Evolutionary conservation across 192 early-diverging fungal species (phyloP), one percentile per base, ranked within the genome.

Genomic region (Gigaspora rosea): DNA sequence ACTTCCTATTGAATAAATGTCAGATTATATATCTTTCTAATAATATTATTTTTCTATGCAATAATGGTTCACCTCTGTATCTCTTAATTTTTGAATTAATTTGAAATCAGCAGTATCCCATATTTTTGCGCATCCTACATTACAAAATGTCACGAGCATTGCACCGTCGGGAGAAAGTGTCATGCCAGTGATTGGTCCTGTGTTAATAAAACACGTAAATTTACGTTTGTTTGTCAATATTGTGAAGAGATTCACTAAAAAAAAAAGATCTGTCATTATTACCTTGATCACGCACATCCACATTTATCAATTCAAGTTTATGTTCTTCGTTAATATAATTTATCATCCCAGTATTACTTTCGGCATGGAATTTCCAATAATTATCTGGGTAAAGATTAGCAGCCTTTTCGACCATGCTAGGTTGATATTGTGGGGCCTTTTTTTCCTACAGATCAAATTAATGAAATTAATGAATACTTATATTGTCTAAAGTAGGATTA

Each of bases 91-190:
- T 20, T 89, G 86, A 52, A 96, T 63, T 20, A 90, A 72, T 54
- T 86, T 82, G 33, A 92, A 95, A 10, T 92, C 90, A 32, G 90
- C 90, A 6, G 90, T 82, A 82, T 95, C 93, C 95, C 95, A 97
- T 54, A 97, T 81, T 48, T 89, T 89, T 13, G 88, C 86, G 47
- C 85, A 80, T 15, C 95, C 96, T 16, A 90, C 78, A 78, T 90
- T 95, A 77, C 91, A 94, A 83, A 97, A 95, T 12, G 95, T 94
- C 2, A 89, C 96, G 22, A 97, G 80, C 88, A 97, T 87, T 11
- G 88, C 80, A 33, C 95, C 95, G 77, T 97, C 95, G 1, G 90
- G 86, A 0, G 95, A 96, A 1, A 96, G 84, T 12, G 86, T 81
- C 88, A 97, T 95, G 8, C 95, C 90, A 13, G 92, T 94, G 61